Evolutionary conservation across 352 stramenopile genomes (phyloP), one percentile per base, ranked within the genome.

Genomic region (Pythium brachiatum): DNA sequence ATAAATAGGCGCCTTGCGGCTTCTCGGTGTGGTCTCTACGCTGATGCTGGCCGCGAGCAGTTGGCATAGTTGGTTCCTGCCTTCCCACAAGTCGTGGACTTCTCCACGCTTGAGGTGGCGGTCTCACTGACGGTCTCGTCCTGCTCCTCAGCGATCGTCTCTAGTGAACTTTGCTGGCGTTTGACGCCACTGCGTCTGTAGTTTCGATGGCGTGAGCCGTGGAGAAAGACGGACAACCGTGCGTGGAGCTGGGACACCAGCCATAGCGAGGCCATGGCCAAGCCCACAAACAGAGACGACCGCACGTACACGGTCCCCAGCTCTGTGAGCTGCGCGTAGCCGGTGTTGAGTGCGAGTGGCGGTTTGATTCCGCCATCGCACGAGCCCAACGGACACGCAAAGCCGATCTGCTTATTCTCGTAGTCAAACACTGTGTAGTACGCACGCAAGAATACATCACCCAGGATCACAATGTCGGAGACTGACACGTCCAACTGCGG

Each of bases 341-440:
- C 46, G 2, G 25, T 27, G 20, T 47, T 29, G 8, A 68, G 26
- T 20, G 29, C 32, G 2, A 75, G 41, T 2, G 69, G 60, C 8
- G 69, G 69, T 31, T 67, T 69, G 39, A 64, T 3, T 26, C 69
- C 69, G 23, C 69, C 69, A 16, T 41, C n/a, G 48, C 69, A 75
- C 6, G 15, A 15, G 16, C 57, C 53, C n/a, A 47, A 18, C 5
- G 60, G 55, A 57, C 73, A 81, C 23, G 73, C 73, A 55, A 81
- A 76, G 0, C 60, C 70, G 18, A 81, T 36, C n/a, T 59, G 62
- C 38, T 62, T 60, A 2, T 50, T 51, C 18, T 66, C 57, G 27
- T 68, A 62, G 60, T 81, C 70, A 48, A 81, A 81, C 7, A 64
- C 53, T 3, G 73, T 76, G 64, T 81, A 81, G 60, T 81, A 81